Evolutionary conservation across 345 rosid genomes (phyloP).

Genomic region (Aurinia saxatilis): DNA sequence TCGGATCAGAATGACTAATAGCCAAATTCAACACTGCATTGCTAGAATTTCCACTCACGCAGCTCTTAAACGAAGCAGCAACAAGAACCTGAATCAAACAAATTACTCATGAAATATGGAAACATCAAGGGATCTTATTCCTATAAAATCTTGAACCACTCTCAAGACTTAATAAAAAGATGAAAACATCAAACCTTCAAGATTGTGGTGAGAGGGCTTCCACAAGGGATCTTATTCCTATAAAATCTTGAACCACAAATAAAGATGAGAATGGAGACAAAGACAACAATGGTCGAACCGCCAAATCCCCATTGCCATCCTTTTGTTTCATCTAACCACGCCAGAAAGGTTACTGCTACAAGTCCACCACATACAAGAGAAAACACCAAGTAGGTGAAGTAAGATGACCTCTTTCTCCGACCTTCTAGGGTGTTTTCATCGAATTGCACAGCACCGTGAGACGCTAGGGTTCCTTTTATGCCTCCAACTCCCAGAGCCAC

Average conservation of each 20-base stretch:
- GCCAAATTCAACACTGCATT: too few relatives aligned
- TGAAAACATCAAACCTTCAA: slow-evolving; percentile 40
- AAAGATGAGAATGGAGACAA: slow-evolving; percentile 60
- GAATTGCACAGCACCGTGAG: slow-evolving; percentile 86
- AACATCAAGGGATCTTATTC: slow-evolving; percentile 50
- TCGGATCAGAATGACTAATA: too few relatives aligned
- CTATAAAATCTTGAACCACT: slow-evolving; percentile 50
- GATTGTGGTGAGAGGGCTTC: slow-evolving; percentile 86
- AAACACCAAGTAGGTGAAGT: slow-evolving; percentile 84
- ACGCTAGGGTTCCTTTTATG: slow-evolving; percentile 60
- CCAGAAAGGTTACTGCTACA: slow-evolving; percentile 87
- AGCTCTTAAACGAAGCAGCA: slow-evolving; percentile 86
- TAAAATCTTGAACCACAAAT: slow-evolving; percentile 62
- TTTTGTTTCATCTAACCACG: slow-evolving; percentile 87
- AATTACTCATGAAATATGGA: too few relatives aligned
- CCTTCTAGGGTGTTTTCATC: slow-evolving; percentile 57
- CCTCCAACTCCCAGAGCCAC: slow-evolving; percentile 96
- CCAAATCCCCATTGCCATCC: slow-evolving; percentile 98
- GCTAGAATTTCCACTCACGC: too few relatives aligned
- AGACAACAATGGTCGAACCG: slow-evolving; percentile 56
- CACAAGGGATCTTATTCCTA: slow-evolving; percentile 67
- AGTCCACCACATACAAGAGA: slow-evolving; percentile 75
- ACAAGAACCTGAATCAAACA: slow-evolving; percentile 73
- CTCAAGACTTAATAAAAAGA: not conserved
- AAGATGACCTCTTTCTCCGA: slow-evolving; percentile 74